A percentile compares a stretch with the other conserved stretches of the same genome.
phyloP scores from a whole-genome alignment of 495 filamentous ascomycete species.

The Hypoxylon fuscum region DNA sequence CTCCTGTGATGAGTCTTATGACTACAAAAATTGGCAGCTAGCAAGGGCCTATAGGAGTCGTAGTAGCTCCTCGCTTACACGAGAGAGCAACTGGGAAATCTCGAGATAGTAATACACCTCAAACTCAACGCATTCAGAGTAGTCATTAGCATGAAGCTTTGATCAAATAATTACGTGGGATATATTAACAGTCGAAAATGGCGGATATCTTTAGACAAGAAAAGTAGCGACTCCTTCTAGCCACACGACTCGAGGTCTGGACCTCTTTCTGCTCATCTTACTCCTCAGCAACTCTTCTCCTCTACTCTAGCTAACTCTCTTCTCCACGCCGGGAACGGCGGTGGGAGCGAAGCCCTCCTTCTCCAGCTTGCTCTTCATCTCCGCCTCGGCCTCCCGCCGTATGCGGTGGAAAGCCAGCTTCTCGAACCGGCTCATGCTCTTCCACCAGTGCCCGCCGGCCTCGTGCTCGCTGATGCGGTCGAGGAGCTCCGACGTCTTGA shows the following conservation, averaged over 20 bases:
- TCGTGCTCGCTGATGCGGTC: slow-evolving; percentile 86
- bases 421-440: slow-evolving; percentile 82
- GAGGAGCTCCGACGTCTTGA: slow-evolving; percentile 79
- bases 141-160: slow-evolving; percentile 20
- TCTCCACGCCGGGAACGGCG: slow-evolving; percentile 35
- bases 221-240: slow-evolving; percentile 2
- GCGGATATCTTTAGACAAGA: slow-evolving; percentile 34
- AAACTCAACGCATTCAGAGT: background rate
- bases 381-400: slow-evolving; percentile 68
- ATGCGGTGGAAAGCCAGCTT: slow-evolving; percentile 80
- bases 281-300: background rate
- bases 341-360: slow-evolving; percentile 39
- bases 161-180: slow-evolving; percentile 38
- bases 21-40: background rate
- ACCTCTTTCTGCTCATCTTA: slow-evolving; percentile 14
- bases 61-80: background rate
- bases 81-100: background rate
- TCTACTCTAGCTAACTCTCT: slow-evolving; percentile 41
- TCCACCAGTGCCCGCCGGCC: slow-evolving; percentile 94
- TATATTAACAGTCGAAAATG: slow-evolving; percentile 30
- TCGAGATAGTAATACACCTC: background rate
- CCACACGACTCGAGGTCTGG: slow-evolving; percentile 6
- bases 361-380: slow-evolving; percentile 44
- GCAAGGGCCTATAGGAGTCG: too few relatives aligned
- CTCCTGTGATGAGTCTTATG: too few relatives aligned